Percentiles rank a stretch among this genome's conserved stretches.
These are phyloP conservation scores for Fusarium brevicatenulatum DNA, from an alignment of 2,329 filamentous ascomycete genomes.

Conservation along the genomic window DNA sequence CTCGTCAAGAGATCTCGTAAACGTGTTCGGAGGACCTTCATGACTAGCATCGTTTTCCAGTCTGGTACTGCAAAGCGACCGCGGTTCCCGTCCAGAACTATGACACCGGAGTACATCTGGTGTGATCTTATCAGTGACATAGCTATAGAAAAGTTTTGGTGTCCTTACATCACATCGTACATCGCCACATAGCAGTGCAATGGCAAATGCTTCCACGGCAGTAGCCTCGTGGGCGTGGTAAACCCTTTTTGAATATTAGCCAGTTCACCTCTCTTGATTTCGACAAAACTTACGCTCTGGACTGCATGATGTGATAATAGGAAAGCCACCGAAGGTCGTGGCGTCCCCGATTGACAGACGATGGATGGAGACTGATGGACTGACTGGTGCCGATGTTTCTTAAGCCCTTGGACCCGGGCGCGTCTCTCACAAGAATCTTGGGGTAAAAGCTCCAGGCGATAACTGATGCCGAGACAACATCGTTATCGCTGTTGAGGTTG, in stretches of 20 bases:
- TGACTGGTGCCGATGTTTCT: slow-evolving; percentile 95
- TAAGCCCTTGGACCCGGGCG: slow-evolving; percentile 75
- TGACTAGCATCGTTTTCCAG: slow-evolving; percentile 90
- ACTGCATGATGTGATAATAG: slow-evolving; percentile 98
- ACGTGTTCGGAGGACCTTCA: slow-evolving; percentile 80
- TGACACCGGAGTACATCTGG: slow-evolving; percentile 85
- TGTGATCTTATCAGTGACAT: background rate
- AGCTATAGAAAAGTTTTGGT: background rate
- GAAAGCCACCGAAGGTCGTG: slow-evolving; percentile 82
- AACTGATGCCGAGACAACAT: slow-evolving; percentile 80
- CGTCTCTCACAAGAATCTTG: slow-evolving; percentile 85
- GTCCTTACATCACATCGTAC: slow-evolving; percentile 80
- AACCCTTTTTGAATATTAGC: slow-evolving; percentile 60
- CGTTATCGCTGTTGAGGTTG: slow-evolving; percentile 81
- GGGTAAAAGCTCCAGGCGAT: slow-evolving; percentile 97
- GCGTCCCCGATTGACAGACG: slow-evolving; percentile 84
- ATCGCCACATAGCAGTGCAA: slow-evolving; percentile 88
- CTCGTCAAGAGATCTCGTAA: slow-evolving; percentile 79
- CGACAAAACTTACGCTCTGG: slow-evolving; percentile 70
- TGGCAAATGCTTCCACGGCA: slow-evolving; percentile 81
- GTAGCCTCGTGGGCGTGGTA: slow-evolving; percentile 93
- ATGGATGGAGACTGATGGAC: slow-evolving; percentile 84
- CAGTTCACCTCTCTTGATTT: background rate
- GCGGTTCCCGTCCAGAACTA: slow-evolving; percentile 87
- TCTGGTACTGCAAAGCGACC: slow-evolving; percentile 84